Base-by-base conservation (phyloP, 2,329 filamentous ascomycete genomes). In the Penicillium vulpinum region DNA sequence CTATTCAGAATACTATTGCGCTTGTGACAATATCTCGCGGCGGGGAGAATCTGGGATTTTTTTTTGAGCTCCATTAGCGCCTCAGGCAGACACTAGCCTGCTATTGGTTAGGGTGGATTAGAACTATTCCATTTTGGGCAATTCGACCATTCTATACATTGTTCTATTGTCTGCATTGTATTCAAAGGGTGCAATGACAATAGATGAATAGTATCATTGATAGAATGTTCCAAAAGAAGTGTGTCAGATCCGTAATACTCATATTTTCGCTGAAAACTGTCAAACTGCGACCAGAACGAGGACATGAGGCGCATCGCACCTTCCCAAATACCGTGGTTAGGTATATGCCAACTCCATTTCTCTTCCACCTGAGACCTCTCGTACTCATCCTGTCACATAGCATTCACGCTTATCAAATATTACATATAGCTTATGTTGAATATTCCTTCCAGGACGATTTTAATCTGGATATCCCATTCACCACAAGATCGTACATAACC, bases 41-140 rank as follows among this genome's bases (percentile, higher is more conserved):
- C 61, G 63, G 62, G 62, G 62, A 63, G 53, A 35, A 51, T 44
- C 38, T 38, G 48, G 35, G 60, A 57, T 36, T 52, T 58, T 67
- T 60, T 62, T 69, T 64, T 61, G 58, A 57, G 44, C 59, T 70
- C 48, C 33, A 49, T 55, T 41, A 22, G 13, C 44, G 60, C 64
- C 64, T 67, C 47, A 67, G 64, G 62, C 60, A 40, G 0, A 46
- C 0, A 16, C 56, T 58, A 63, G 35, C 35, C 62, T 6, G 18
- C 5, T 13, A 40, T 26, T 5, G 52, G 59, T 24, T 46, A 54
- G 39, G 26, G 56, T 26, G 5, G 11, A 31, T 8, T 21, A 3
- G 16, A 18, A 45, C 38, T 8, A 44, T 15, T 26, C 51, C 43
- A 3, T 31, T 31, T 54, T 33, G 21, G 26, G 51, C 11, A 54